Percentiles rank a stretch among this genome's conserved stretches.
Conservation (phyloP, 1,284 basidiomycete genomes). For the Trichosporon asahii region DNA sequence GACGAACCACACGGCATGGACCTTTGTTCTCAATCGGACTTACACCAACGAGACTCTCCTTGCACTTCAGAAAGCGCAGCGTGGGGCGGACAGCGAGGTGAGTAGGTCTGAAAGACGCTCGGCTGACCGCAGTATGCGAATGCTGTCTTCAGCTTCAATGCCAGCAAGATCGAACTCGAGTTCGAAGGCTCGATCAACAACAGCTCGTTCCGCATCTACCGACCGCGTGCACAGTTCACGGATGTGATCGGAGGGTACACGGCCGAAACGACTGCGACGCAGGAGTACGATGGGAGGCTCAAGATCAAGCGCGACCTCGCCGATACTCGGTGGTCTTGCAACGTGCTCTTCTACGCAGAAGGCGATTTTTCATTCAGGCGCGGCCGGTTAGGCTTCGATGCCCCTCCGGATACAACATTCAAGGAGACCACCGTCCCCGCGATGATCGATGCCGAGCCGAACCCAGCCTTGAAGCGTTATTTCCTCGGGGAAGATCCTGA, state of each 20-base stretch:
- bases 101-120: neutral
- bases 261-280: too few relatives aligned
- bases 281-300: neutral
- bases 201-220: too few relatives aligned
- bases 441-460: neutral
- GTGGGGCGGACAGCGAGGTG: neutral
- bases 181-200: neutral
- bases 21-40: neutral
- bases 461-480: neutral
- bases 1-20: neutral
- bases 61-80: neutral
- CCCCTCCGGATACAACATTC: neutral
- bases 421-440: neutral
- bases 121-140: neutral
- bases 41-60: neutral
- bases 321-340: neutral
- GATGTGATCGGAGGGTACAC: neutral
- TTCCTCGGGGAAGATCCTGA: neutral
- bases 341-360: neutral
- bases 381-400: neutral
- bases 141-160: neutral
- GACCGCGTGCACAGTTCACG: neutral
- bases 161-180: neutral
- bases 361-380: neutral
- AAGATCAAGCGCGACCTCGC: neutral